A percentile compares a stretch with the other conserved stretches of the same genome.
phyloP scores from a whole-genome alignment of 2,329 filamentous ascomycete genomes.

The Orbilia oligospora region DNA sequence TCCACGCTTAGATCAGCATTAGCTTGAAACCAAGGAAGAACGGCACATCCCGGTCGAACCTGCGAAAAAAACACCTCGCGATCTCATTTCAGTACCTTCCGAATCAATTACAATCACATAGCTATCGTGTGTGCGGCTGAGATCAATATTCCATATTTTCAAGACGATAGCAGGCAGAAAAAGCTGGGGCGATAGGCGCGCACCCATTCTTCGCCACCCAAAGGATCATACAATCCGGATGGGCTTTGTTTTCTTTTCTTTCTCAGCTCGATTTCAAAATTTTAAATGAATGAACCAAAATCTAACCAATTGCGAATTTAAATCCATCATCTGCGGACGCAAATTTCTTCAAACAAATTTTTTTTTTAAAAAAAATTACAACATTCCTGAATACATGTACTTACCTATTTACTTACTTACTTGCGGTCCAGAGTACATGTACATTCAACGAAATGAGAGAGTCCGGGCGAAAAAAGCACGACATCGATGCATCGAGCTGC shows the following conservation, averaged over 20 bases:
- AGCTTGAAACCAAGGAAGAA: conserved; percentile 21
- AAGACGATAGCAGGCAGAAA: neutral
- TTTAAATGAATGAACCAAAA: neutral
- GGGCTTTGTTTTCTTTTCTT: too few relatives aligned
- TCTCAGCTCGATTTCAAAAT: neutral
- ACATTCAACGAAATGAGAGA: neutral
- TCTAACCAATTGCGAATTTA: neutral
- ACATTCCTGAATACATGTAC: neutral
- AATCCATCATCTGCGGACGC: too few relatives aligned
- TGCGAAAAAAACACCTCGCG: neutral
- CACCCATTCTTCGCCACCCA: neutral
- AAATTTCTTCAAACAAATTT: too few relatives aligned
- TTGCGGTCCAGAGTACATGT: too few relatives aligned
- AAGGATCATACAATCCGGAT: neutral
- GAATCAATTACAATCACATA: neutral
- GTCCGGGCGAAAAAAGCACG: neutral
- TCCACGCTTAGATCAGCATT: conserved; percentile 9
- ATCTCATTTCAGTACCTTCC: conserved; percentile 23
- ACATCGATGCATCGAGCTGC: neutral
- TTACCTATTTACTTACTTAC: too few relatives aligned
- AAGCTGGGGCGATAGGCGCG: neutral
- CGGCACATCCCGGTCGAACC: conserved; percentile 22
- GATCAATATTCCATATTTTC: neutral
- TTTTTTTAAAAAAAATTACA: neutral
- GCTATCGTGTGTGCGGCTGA: conserved; percentile 11